Base-by-base conservation (phyloP, 805 yeast genomes). In the Pichia cephalocereana region DNA sequence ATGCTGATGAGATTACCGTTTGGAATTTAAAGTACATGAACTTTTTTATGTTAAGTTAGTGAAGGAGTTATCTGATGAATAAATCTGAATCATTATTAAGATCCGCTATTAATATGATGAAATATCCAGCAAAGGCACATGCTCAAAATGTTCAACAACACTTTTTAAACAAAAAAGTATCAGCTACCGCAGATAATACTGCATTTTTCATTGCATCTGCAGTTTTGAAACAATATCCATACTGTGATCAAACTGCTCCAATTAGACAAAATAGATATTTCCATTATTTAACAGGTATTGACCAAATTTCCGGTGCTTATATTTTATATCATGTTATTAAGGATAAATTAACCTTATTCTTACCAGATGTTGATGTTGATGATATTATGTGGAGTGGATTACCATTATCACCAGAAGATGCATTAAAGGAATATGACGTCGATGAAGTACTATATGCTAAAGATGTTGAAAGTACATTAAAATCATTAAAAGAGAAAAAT, bases 351-450 rank as follows among this genome's bases (percentile, higher is more conserved):
- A 79, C 82, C 0, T 68, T 91, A 27, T 91, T 84, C 59, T 70
- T 93, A 45, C 97, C 98, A 1, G 77, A 84, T 46, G 72, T 91
- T 38, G 96, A 89, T 60, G 68, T 75, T 40, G 98, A 93, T 41
- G 96, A 87, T 61, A 84, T 91, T 40, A 84, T 93, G 88, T 91
- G 99, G 99, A 82, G 93, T 49, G 99, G 99, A 0, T 60, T 83
- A 65, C 99, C 99, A 6, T 53, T 87, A 46, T 69, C 78, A 38
- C 53, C 73, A 4, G 82, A 82, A 43, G 81, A 83, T 18, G 96
- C 96, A 0, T 46, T 64, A 44, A 61, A 69, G 19, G 73, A 71
- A 52, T 91, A 68, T 56, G 96, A 91, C 58, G 90, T 88, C 31
- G 98, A 93, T 63, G 83, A 79, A 40, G 95, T 90, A 43, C 64